Conservation (phyloP, 2,329 filamentous ascomycete genomes). For the Trichophyton benhamiae region DNA sequence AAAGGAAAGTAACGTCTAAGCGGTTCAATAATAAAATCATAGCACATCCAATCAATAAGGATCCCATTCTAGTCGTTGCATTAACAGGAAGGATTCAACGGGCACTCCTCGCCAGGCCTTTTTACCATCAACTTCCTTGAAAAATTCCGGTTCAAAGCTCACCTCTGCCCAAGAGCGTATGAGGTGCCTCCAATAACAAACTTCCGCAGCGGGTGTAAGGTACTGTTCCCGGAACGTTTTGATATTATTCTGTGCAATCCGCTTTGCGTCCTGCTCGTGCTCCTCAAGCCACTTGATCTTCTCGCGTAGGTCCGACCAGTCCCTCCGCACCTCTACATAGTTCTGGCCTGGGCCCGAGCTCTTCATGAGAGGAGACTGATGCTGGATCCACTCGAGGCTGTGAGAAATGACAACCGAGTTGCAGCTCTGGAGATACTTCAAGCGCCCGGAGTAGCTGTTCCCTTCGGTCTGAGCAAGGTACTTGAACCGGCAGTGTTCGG, state of each 20-base stretch:
- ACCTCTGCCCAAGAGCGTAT: conserved; percentile 28
- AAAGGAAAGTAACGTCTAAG: no score
- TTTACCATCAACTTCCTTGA: conserved; percentile 19
- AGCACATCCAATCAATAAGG: background rate
- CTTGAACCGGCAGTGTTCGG: conserved; percentile 43
- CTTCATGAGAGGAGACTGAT: conserved; percentile 24
- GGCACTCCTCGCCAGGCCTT: conserved; percentile 24
- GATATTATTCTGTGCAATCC: conserved; percentile 40
- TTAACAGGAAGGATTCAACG: conserved; percentile 32
- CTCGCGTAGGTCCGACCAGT: conserved; percentile 45
- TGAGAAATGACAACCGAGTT: conserved; percentile 40
- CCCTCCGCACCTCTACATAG: conserved; percentile 37
- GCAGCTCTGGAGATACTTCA: conserved; percentile 44
- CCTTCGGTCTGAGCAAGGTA: conserved; percentile 44
- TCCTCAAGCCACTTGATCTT: conserved; percentile 34
- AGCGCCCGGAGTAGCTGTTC: conserved; percentile 41
- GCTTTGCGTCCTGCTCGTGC: conserved; percentile 34
- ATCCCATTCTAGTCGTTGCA: conserved; percentile 6
- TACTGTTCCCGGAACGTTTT: conserved; percentile 41
- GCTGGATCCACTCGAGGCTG: conserved; percentile 38
- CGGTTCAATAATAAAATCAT: background rate
- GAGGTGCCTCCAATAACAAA: conserved; percentile 44
- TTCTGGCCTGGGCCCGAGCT: conserved; percentile 38
- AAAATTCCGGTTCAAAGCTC: conserved; percentile 31
- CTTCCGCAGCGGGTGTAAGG: conserved; percentile 43